A percentile compares a stretch with the other conserved stretches of the same genome.
phyloP scores from a whole-genome alignment of 2,329 filamentous ascomycete species.

The Didymella exigua region DNA sequence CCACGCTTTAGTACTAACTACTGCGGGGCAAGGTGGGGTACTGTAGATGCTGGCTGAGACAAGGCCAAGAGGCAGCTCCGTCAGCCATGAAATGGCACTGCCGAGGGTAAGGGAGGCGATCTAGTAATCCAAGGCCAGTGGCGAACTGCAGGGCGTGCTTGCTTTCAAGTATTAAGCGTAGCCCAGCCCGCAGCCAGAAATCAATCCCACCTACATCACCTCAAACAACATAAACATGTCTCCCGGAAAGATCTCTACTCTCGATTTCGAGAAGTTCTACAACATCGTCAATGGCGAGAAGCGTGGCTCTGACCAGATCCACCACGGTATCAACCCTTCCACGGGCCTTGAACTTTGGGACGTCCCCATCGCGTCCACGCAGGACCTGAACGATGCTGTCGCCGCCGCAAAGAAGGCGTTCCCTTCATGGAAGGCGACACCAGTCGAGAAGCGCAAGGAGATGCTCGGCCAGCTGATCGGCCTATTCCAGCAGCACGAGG shows the following conservation, averaged over 20 bases:
- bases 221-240: conserved; percentile 47
- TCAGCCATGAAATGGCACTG: background rate
- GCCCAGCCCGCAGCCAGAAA: background rate
- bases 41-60: conserved; percentile 5
- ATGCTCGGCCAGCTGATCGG: conserved; percentile 36
- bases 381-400: conserved; percentile 60
- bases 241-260: conserved; percentile 50
- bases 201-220: background rate
- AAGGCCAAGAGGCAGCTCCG: conserved; percentile 9
- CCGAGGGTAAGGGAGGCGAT: conserved; percentile 11
- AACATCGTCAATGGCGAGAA: conserved; percentile 61
- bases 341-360: conserved; percentile 57
- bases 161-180: conserved; percentile 12
- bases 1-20: background rate
- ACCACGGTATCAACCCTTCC: conserved; percentile 59
- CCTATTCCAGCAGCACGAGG: conserved; percentile 31
- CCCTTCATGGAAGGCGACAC: conserved; percentile 52
- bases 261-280: conserved; percentile 54
- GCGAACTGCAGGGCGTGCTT: background rate
- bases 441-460: conserved; percentile 43
- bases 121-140: background rate
- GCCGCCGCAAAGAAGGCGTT: conserved; percentile 56
- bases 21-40: conserved; percentile 23
- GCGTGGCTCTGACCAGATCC: conserved; percentile 49
- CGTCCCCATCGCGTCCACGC: conserved; percentile 56